These are phyloP conservation scores for Saksenaea oblongispora DNA, from an alignment of 371 early-diverging fungal species.

Conservation along the genomic window DNA sequence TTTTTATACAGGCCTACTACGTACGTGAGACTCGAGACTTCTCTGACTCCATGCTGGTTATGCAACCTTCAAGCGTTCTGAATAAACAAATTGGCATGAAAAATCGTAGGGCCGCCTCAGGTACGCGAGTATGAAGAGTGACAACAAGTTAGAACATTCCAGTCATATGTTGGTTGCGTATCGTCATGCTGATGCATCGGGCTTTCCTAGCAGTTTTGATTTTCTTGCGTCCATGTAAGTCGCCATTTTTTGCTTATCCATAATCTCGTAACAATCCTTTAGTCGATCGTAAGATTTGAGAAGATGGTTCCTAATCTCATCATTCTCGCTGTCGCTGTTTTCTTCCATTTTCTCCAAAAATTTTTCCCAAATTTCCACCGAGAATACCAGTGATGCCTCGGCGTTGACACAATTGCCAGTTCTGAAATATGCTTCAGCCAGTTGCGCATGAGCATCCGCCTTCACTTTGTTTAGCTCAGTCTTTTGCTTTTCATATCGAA, in stretches of 20 bases:
- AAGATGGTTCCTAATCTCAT: constrained; percentile 1
- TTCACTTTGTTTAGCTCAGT: constrained; percentile 19
- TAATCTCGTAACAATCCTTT: constrained; percentile 25
- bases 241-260: constrained; percentile 39
- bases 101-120: too few species aligned
- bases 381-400: constrained; percentile 24
- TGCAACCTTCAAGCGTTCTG: too few species aligned
- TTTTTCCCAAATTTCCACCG: constrained; percentile 38
- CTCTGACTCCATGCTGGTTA: too few species aligned
- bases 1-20: too few species aligned
- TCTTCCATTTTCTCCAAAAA: constrained; percentile 12
- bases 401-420: constrained; percentile 25
- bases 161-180: too few species aligned
- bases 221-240: constrained; percentile 26
- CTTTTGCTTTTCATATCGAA: constrained; percentile 14
- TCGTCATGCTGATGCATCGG: too few species aligned
- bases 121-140: too few species aligned
- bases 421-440: constrained; percentile 36
- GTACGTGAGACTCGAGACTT: too few species aligned
- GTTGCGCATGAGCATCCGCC: constrained; percentile 39
- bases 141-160: too few species aligned
- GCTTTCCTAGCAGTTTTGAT: constrained; percentile 12
- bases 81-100: too few species aligned
- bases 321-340: background rate
- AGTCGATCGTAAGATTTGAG: constrained; percentile 24